Evolutionary conservation across 2,329 filamentous ascomycete genomes (phyloP), one percentile per base, ranked within the genome.

Genomic region (Microdochium trichocladiopsis): DNA sequence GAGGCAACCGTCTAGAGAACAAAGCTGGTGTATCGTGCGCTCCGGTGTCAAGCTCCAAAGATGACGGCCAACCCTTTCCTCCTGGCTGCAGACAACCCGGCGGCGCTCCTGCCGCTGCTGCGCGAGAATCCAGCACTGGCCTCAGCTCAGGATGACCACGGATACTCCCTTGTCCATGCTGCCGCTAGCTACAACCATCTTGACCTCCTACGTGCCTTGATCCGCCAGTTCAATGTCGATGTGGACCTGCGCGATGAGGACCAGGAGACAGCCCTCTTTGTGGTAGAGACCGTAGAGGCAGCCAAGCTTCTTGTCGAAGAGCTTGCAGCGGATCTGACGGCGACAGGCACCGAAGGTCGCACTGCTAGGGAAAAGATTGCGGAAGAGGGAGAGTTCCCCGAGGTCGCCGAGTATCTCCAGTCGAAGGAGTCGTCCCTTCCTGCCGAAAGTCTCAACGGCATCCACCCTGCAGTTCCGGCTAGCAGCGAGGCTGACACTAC

Each of bases 91-190:
- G 93, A 96, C 68, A 87, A 90, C 63, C 87, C 87, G 50, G 72
- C 82, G 43, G 77, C 80, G 47, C 82, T 99, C 51, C 76, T 96
- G 56, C 75, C 83, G 53, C 82, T 92, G 59, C 84, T 99, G 50
- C 80, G 82, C 57, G 75, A 84, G 55, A 81, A 90, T 59, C 89
- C 90, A 31, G 71, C 81, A n/a, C 76, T 95, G 51, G 93, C 94
- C 51, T 80, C 84, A 2, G 73, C 79, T 50, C 90, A 95, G 72
- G 94, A 99, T 69, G 84, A 87, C 54, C 88, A 96, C 64, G 94
- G 94, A 62, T 99, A 99, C 74, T 95, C 91, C 48, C 83, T 97
- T 24, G 75, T 97, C 49, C 94, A 99, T 70, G 94, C 94, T 50
- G 90, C 93, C 16, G 86, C 90, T 18, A 96, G 92, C 60, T 99